Evolutionary conservation across 2,329 filamentous ascomycete species (phyloP).

Genomic region (Venturia effusa): DNA sequence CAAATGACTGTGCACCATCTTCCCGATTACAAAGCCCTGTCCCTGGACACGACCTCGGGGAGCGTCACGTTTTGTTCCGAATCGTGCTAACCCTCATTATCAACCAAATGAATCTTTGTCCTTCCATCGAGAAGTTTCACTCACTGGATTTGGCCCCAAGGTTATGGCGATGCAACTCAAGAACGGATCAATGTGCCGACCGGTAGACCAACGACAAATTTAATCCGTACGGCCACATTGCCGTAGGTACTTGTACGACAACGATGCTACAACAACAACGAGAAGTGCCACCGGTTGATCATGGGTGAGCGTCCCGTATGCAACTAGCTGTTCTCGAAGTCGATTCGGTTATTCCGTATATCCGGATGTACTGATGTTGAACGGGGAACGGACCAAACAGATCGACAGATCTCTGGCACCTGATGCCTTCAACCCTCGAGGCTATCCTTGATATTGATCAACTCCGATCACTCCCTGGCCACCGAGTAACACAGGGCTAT

Average conservation of each 20-base stretch:
- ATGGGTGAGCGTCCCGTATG: not conserved
- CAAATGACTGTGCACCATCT: too few relatives aligned
- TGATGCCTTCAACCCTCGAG: not conserved
- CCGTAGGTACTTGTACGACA: too few relatives aligned
- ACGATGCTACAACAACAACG: not conserved
- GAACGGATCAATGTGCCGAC: not conserved
- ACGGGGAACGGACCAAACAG: not conserved
- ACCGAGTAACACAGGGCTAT: not conserved
- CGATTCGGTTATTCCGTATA: not conserved
- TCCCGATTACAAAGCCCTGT: too few relatives aligned
- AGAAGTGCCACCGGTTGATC: not conserved
- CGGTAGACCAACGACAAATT: not conserved
- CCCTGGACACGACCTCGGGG: too few relatives aligned
- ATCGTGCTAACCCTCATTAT: too few relatives aligned
- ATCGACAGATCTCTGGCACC: not conserved
- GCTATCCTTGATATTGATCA: not conserved
- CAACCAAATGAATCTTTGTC: too few relatives aligned
- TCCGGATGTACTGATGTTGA: not conserved
- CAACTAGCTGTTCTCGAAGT: not conserved
- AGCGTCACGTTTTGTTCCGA: too few relatives aligned
- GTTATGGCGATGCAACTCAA: not conserved
- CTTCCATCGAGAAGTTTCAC: too few relatives aligned
- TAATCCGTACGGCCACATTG: too few relatives aligned
- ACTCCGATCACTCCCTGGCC: not conserved
- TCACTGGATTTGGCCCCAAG: too few relatives aligned